Percentiles rank a stretch among this genome's conserved stretches.
These are phyloP conservation scores for Prunus dulcis DNA, from an alignment of 306 rosid genomes.

Conservation along the genomic window DNA sequence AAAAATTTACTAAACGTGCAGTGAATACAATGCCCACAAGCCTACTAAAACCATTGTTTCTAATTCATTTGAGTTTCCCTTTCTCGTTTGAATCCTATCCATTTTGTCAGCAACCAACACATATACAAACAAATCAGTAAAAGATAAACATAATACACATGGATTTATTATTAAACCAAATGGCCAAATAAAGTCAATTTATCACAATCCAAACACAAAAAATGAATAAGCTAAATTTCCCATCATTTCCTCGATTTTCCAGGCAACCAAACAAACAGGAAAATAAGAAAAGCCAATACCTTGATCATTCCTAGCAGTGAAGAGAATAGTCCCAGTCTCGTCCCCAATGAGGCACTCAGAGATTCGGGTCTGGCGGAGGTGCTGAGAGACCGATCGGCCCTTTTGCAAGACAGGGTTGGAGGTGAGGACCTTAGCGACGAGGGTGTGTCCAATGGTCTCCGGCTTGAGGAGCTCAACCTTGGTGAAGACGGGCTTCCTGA, in stretches of 20 bases:
- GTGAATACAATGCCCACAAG: neutral
- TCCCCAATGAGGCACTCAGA: slow-evolving; percentile 86
- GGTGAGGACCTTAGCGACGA: slow-evolving; percentile 58
- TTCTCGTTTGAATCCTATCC: neutral
- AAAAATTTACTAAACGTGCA: too few species aligned
- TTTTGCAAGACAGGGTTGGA: slow-evolving; percentile 65
- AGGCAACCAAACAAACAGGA: neutral
- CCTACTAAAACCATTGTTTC: neutral
- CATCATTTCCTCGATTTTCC: neutral
- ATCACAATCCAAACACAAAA: neutral
- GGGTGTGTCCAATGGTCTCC: slow-evolving; percentile 76
- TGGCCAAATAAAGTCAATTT: neutral
- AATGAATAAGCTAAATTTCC: neutral
- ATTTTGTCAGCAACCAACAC: neutral
- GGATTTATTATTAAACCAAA: neutral
- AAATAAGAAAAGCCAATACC: slow-evolving; percentile 28
- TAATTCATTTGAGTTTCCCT: neutral
- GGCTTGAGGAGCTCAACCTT: slow-evolving; percentile 78
- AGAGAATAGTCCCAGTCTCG: slow-evolving; percentile 72
- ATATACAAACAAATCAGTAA: neutral
- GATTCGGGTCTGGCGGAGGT: slow-evolving; percentile 72
- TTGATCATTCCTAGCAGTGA: slow-evolving; percentile 87
- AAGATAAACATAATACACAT: neutral
- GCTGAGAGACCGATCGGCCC: slow-evolving; percentile 63
- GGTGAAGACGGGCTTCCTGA: slow-evolving; percentile 73